Base-by-base conservation (phyloP, 306 rosid genomes). In the Sechiopsis laciniata region DNA sequence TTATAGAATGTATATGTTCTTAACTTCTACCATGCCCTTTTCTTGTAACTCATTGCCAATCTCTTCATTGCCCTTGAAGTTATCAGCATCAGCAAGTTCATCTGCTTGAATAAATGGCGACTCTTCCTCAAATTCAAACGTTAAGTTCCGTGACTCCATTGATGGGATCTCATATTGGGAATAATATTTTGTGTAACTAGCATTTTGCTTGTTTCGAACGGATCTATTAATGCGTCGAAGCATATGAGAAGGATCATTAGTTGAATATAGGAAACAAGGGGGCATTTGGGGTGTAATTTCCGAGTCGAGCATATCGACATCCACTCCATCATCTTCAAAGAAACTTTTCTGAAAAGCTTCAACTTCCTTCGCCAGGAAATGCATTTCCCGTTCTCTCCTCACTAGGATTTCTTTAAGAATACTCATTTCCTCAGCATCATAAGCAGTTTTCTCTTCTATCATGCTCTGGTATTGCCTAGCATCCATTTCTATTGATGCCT, bases 401-500 rank as follows among this genome's bases (percentile, higher is more conserved):
- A 83, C 40, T 72, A 80, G 73, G 58, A 85, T 85, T 81, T 80
- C 87, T 77, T 83, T 83, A 24, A 85, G 85, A 80, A 85, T 85
- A 55, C 78, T 78, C 87, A 85, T 85, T 81, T 85, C 87, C 74
- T 83, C 89, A 6, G 80, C 83, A 74, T 83, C 89, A 17, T 80
- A 85, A 66, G 83, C 75, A 51, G 74, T 69, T 75, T 83, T 85
- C 59, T 82, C 83, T 59, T 78, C 82, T 71, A 81, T 81, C 83
- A 81, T 79, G 75, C 89, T 82, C 61, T 82, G 89, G 66, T 80
- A 85, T 72, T 85, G 89, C 75, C 73, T 80, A 14, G 85, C 80
- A 57, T 85, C 87, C 89, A 83, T 85, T 77, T 81, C 89, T 65
- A 85, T 75, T 8, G 70, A 83, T 12, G 87, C 87, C 77, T 85